These are phyloP conservation scores for Xanthoceras sorbifolium DNA, from an alignment of 345 rosid genomes.

Conservation along the genomic window DNA sequence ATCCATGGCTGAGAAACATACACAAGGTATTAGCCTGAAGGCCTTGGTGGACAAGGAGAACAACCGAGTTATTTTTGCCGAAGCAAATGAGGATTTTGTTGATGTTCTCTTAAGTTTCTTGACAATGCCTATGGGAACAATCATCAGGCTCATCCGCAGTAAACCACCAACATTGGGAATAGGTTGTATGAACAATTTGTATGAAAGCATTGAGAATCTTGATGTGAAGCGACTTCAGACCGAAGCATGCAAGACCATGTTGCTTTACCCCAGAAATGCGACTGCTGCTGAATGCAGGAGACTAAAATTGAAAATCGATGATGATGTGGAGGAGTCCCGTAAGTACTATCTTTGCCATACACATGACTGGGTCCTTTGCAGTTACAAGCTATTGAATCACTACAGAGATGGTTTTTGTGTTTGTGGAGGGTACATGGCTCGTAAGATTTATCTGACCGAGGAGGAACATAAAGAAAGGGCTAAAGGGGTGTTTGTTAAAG, in stretches of 20 bases:
- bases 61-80: conserved; percentile 24
- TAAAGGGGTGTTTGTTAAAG: conserved; percentile 28
- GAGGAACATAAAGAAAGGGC: no score
- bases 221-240: conserved; percentile 11
- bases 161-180: background rate
- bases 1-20: background rate
- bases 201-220: conserved; percentile 27
- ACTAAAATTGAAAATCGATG: conserved; percentile 22
- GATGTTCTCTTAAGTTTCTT: conserved; percentile 34
- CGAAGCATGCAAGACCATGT: conserved; percentile 23
- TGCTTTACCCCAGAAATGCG: conserved; percentile 17
- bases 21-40: conserved; percentile 19
- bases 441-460: background rate
- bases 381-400: conserved; percentile 14
- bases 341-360: background rate
- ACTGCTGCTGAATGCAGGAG: conserved; percentile 6
- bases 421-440: background rate
- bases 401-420: background rate
- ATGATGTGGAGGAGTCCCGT: background rate
- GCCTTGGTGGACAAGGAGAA: conserved; percentile 26
- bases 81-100: conserved; percentile 21
- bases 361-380: background rate
- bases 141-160: conserved; percentile 9
- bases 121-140: conserved; percentile 30
- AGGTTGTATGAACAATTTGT: conserved; percentile 31